These are phyloP conservation scores for Plasmodium vinckei DNA, from an alignment of 169 alveolate species.

Conservation along the genomic window DNA sequence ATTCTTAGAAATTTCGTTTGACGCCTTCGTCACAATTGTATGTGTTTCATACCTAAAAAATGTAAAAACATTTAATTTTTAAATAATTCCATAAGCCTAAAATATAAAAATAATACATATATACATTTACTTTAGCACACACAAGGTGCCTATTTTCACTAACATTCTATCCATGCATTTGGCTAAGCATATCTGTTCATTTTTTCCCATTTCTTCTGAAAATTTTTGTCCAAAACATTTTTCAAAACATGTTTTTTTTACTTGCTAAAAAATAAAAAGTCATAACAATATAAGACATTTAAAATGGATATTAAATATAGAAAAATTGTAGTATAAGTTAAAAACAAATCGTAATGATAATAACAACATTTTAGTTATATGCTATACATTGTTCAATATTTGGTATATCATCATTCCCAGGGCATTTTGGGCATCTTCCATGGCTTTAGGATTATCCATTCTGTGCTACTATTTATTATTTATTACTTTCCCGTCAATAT, in stretches of 20 bases:
- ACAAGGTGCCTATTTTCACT: slow-evolving; percentile 1
- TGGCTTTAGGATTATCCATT: slow-evolving; percentile 39
- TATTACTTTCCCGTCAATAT: not conserved
- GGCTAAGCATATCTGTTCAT: slow-evolving; percentile 89
- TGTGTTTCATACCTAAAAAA: slow-evolving; percentile 90
- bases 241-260: slow-evolving; percentile 89
- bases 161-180: slow-evolving; percentile 93
- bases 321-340: not conserved
- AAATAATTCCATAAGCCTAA: not conserved
- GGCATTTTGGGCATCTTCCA: slow-evolving; percentile 75
- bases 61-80: not conserved
- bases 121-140: not conserved
- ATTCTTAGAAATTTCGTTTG: slow-evolving; percentile 86
- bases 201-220: slow-evolving; percentile 85
- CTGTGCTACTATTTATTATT: not conserved
- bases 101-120: not conserved
- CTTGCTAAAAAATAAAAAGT: slow-evolving; percentile 80
- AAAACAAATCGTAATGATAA: not conserved
- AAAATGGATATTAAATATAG: too few species aligned
- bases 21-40: slow-evolving; percentile 89
- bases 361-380: not conserved
- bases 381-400: slow-evolving; percentile 46
- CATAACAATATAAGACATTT: not conserved
- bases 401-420: slow-evolving; percentile 73
- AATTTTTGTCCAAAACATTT: slow-evolving; percentile 89